These are phyloP conservation scores for Colletotrichum sp. DNA, from an alignment of 2,329 filamentous ascomycete genomes.

Conservation along the genomic window DNA sequence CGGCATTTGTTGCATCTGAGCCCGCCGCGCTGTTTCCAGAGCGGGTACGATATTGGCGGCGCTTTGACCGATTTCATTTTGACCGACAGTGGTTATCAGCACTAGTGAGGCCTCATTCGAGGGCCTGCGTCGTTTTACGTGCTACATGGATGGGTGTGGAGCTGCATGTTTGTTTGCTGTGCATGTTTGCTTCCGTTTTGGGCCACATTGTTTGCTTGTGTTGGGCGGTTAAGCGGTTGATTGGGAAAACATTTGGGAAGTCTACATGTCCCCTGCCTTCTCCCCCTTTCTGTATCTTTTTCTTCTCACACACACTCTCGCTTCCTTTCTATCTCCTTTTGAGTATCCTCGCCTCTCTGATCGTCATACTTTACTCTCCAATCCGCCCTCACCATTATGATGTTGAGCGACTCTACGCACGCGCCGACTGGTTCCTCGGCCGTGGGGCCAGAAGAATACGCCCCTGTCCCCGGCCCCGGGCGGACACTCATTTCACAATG, in stretches of 20 bases:
- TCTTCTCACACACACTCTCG: not conserved
- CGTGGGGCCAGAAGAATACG: not conserved
- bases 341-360: not conserved
- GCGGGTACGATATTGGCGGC: not conserved
- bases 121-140: not conserved
- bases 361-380: not conserved
- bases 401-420: not conserved
- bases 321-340: not conserved
- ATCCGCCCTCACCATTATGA: not conserved
- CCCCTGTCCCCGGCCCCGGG: not conserved
- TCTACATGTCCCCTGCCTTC: not conserved
- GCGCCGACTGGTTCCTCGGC: not conserved
- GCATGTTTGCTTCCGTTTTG: not conserved
- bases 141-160: not conserved
- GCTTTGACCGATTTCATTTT: not conserved
- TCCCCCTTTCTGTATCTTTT: not conserved
- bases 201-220: not conserved
- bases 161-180: not conserved
- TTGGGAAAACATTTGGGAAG: not conserved
- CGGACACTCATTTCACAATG: not conserved
- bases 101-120: not conserved
- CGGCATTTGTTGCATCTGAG: not conserved
- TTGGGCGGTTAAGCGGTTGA: not conserved
- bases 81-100: not conserved
- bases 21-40: not conserved